A percentile compares a stretch with the other conserved stretches of the same genome.
phyloP scores from a whole-genome alignment of 805 yeast genomes.

The fission yeast (Schizosaccharomyces pombe) region DNA sequence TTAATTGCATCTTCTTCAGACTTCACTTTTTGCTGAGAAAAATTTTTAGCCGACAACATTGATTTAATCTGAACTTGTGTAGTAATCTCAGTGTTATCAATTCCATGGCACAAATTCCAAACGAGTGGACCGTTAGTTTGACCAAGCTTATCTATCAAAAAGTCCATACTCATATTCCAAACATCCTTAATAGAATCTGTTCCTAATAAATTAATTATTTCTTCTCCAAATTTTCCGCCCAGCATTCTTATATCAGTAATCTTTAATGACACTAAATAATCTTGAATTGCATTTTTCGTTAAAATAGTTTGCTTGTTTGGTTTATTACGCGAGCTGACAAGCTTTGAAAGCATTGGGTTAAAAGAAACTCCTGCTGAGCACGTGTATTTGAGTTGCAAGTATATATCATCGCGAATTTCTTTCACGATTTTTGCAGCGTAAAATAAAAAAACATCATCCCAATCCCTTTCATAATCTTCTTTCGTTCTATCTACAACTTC shows the following conservation, averaged over 20 bases:
- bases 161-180: background rate
- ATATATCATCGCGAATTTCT: constrained; percentile 31
- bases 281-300: constrained; percentile 22
- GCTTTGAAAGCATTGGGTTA: constrained; percentile 56
- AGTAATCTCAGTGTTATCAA: constrained; percentile 28
- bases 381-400: constrained; percentile 41
- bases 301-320: constrained; percentile 65
- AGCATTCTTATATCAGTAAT: constrained; percentile 64
- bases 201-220: constrained; percentile 26
- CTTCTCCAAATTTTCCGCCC: constrained; percentile 73
- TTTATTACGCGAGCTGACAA: constrained; percentile 65
- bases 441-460: constrained; percentile 61
- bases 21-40: constrained; percentile 27
- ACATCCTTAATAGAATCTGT: constrained; percentile 18
- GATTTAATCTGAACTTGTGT: constrained; percentile 46
- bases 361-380: constrained; percentile 75
- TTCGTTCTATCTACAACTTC: constrained; percentile 10
- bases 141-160: constrained; percentile 16
- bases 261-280: constrained; percentile 37
- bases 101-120: constrained; percentile 43
- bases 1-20: constrained; percentile 33
- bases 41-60: constrained; percentile 74
- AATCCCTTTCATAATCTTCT: constrained; percentile 22
- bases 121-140: constrained; percentile 31
- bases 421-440: constrained; percentile 40